Percentiles rank a stretch among this genome's conserved stretches.
These are phyloP conservation scores for Cladorrhinum samala DNA, from an alignment of 495 filamentous ascomycete genomes.

Conservation along the genomic window DNA sequence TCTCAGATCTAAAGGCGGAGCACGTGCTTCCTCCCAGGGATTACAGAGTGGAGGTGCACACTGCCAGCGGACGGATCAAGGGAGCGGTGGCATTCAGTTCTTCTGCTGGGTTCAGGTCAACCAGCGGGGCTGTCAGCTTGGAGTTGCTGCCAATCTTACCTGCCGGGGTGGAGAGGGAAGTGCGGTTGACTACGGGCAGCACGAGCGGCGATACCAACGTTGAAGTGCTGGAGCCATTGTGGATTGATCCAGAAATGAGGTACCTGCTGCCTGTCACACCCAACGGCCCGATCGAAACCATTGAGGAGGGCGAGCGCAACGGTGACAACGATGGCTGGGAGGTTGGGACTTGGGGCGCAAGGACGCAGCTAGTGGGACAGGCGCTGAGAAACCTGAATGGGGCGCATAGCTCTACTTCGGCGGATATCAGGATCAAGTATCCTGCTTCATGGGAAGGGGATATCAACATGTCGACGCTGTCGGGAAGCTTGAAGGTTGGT, in stretches of 20 bases:
- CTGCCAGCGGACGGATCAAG: slow-evolving; percentile 28
- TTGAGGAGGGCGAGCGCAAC: neutral
- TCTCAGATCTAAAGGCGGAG: neutral
- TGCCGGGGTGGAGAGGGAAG: neutral
- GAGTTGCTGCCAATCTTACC: slow-evolving; percentile 35
- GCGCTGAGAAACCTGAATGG: slow-evolving; percentile 23
- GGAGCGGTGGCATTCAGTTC: slow-evolving; percentile 28
- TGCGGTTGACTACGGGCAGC: slow-evolving; percentile 24
- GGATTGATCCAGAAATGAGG: slow-evolving; percentile 10
- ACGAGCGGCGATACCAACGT: slow-evolving; percentile 30
- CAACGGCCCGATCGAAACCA: too few relatives aligned
- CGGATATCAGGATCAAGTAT: slow-evolving; percentile 26
- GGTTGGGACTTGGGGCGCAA: too few relatives aligned
- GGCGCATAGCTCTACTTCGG: slow-evolving; percentile 31
- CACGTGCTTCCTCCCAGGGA: slow-evolving; percentile 31
- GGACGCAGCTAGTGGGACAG: neutral
- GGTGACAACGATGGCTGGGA: neutral
- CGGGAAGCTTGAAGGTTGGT: slow-evolving; percentile 22
- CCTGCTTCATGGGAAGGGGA: slow-evolving; percentile 39
- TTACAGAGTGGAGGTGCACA: slow-evolving; percentile 35
- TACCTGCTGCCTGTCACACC: too few relatives aligned
- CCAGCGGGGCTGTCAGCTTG: slow-evolving; percentile 23
- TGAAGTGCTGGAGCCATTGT: slow-evolving; percentile 31
- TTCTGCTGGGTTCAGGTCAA: slow-evolving; percentile 16
- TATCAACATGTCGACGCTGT: slow-evolving; percentile 21